phyloP scores from a whole-genome alignment of 345 rosid genomes.

The Rhodamnia argentea region DNA sequence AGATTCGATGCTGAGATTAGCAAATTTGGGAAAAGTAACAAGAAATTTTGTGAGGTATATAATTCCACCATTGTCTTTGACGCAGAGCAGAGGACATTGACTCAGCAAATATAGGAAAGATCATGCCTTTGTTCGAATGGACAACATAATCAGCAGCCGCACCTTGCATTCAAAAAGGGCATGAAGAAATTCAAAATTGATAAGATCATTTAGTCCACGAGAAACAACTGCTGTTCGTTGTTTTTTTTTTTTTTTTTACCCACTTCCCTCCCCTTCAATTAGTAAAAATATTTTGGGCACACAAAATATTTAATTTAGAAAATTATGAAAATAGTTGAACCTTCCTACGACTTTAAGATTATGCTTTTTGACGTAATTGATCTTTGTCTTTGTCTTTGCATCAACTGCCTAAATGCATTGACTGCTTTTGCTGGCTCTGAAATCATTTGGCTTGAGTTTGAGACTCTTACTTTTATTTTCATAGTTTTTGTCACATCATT shows the following conservation, averaged over 20 bases:
- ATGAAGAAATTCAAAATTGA: background rate
- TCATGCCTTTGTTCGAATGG: background rate
- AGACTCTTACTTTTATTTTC: background rate
- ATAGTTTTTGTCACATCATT: background rate
- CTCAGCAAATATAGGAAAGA: background rate
- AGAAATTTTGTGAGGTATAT: background rate
- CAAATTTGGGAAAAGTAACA: background rate
- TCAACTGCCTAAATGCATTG: background rate
- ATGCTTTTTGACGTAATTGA: background rate
- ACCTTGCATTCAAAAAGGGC: background rate
- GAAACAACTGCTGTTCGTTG: background rate
- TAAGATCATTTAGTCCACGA: background rate
- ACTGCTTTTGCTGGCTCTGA: background rate
- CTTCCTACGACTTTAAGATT: background rate
- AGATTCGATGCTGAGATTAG: background rate
- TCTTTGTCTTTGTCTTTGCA: background rate
- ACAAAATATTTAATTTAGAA: background rate
- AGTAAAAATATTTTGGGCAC: background rate
- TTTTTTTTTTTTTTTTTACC: background rate
- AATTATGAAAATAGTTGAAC: background rate
- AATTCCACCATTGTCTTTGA: background rate
- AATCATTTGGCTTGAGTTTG: background rate
- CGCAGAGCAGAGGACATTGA: background rate
- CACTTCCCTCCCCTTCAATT: background rate
- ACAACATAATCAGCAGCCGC: background rate